These are phyloP conservation scores for Dimocarpus longan DNA, from an alignment of 345 rosid species.

Conservation along the genomic window DNA sequence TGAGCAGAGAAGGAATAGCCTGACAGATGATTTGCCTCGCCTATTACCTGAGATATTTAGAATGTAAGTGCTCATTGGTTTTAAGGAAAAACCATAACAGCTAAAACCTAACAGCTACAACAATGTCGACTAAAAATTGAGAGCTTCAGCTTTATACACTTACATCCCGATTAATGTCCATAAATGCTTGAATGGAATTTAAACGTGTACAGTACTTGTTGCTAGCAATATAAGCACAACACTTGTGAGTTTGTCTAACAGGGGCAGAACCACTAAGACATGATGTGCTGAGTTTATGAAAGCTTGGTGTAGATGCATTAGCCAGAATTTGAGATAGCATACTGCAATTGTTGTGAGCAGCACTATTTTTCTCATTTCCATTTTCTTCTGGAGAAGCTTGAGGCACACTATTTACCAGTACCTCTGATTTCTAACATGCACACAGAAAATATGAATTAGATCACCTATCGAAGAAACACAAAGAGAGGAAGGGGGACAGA, in stretches of 20 bases:
- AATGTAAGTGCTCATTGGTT: constrained; percentile 10
- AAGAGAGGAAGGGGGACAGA: not conserved
- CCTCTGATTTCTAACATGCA: constrained; percentile 63
- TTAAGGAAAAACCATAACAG: constrained; percentile 1
- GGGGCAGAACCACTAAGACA: constrained; percentile 41
- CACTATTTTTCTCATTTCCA: constrained; percentile 57
- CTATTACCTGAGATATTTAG: constrained; percentile 60
- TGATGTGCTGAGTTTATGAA: constrained; percentile 59
- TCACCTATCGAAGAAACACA: constrained; percentile 12
- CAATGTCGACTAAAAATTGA: not conserved
- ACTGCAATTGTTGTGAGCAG: constrained; percentile 55
- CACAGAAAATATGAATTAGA: constrained; percentile 15
- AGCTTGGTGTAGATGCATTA: constrained; percentile 73
- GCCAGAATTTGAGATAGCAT: constrained; percentile 63
- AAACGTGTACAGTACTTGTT: constrained; percentile 74
- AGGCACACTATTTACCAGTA: constrained; percentile 42
- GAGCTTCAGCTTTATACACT: constrained; percentile 31
- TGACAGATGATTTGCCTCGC: constrained; percentile 84
- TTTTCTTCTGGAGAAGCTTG: constrained; percentile 68
- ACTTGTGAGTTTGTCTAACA: constrained; percentile 69
- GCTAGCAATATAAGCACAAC: constrained; percentile 89
- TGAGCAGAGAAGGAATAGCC: constrained; percentile 80
- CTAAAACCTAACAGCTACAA: not conserved
- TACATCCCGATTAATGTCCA: constrained; percentile 93
- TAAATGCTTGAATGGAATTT: constrained; percentile 87